A percentile compares a stretch with the other conserved stretches of the same genome.
phyloP scores from a whole-genome alignment of 306 rosid species.

The Potentilla sterilis region DNA sequence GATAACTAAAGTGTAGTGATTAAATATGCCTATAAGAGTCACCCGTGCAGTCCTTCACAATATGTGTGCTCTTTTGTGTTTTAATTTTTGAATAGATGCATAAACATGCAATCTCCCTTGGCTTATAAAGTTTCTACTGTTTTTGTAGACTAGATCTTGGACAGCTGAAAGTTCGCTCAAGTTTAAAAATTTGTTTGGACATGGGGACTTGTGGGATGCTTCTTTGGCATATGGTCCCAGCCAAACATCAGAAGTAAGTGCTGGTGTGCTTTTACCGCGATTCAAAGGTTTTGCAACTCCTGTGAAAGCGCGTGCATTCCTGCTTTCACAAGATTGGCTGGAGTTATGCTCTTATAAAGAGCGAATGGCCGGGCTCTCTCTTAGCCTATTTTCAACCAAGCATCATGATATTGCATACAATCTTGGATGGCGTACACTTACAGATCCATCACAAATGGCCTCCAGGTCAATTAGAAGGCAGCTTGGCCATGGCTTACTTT shows the following conservation, averaged over 20 bases:
- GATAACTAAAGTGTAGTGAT: neutral
- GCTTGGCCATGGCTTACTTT: slow-evolving; percentile 88
- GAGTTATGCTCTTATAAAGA: slow-evolving; percentile 92
- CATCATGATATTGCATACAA: slow-evolving; percentile 78
- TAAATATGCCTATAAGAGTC: neutral
- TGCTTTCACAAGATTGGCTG: slow-evolving; percentile 94
- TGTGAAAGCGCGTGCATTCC: slow-evolving; percentile 55
- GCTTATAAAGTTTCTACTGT: slow-evolving; percentile 29
- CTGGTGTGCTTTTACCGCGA: slow-evolving; percentile 76
- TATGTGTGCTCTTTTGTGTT: slow-evolving; percentile 10
- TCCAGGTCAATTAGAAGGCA: slow-evolving; percentile 93
- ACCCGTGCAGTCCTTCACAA: neutral
- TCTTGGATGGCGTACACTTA: slow-evolving; percentile 91
- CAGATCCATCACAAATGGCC: slow-evolving; percentile 89
- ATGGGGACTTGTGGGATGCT: slow-evolving; percentile 95
- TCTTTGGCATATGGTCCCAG: slow-evolving; percentile 83
- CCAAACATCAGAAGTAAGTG: slow-evolving; percentile 82
- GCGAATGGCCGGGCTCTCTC: slow-evolving; percentile 72
- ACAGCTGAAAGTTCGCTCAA: slow-evolving; percentile 75
- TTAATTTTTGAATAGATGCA: neutral
- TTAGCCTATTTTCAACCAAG: slow-evolving; percentile 69
- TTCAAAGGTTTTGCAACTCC: slow-evolving; percentile 62
- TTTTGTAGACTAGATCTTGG: slow-evolving; percentile 85
- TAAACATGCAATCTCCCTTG: slow-evolving; percentile 5
- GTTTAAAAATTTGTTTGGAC: slow-evolving; percentile 82